A percentile compares a stretch with the other conserved stretches of the same genome.
Conservation (phyloP, 495 filamentous ascomycete species). For the Aspergillus taichungensis region DNA sequence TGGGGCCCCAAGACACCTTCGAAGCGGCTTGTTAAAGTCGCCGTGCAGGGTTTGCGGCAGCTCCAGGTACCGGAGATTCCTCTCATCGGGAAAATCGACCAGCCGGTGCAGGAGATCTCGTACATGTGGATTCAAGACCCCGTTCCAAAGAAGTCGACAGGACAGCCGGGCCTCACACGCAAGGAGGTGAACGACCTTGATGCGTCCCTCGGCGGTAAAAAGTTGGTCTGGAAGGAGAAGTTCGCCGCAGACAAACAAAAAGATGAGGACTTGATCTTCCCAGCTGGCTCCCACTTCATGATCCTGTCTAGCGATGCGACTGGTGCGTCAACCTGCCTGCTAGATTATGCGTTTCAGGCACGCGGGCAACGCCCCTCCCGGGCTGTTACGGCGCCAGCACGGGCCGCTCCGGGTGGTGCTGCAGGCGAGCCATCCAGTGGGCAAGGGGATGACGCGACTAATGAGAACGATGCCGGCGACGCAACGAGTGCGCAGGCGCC, state of each 20-base stretch:
- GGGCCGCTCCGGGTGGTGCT: neutral
- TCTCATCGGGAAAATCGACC: conserved; percentile 21
- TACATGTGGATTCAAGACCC: conserved; percentile 26
- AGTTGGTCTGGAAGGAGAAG: conserved; percentile 3
- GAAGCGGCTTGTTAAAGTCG: no score
- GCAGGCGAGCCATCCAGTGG: no score
- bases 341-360: conserved; percentile 24
- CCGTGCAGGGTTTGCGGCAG: neutral
- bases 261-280: conserved; percentile 14
- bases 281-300: conserved; percentile 22
- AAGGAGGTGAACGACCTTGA: conserved; percentile 13
- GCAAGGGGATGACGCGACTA: no score
- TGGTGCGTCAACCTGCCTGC: conserved; percentile 5
- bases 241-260: neutral
- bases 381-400: neutral
- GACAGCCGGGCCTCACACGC: conserved; percentile 6
- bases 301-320: conserved; percentile 6
- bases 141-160: neutral
- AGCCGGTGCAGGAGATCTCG: conserved; percentile 36
- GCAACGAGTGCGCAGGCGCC: conserved; percentile 9
- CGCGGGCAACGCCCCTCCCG: no score
- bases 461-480: neutral
- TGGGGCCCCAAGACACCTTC: no score
- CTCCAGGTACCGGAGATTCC: conserved; percentile 22
- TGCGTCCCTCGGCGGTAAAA: conserved; percentile 1